phyloP scores from a whole-genome alignment of 202 grass and related monocot species.

The Alloteropsis angusta region DNA sequence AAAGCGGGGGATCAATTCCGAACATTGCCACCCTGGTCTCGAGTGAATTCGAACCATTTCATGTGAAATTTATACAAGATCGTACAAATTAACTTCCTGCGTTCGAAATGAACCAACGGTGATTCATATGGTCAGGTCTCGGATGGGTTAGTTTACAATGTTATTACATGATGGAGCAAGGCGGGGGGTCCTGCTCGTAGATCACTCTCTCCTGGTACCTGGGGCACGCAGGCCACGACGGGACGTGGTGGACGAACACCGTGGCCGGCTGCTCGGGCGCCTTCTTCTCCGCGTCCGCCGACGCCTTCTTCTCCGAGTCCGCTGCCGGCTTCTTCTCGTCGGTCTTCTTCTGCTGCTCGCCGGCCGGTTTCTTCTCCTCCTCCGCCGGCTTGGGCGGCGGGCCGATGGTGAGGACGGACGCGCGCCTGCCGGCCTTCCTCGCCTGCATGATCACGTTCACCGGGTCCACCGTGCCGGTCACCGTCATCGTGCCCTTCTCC shows the following conservation, averaged over 20 bases:
- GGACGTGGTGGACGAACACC: slow-evolving; percentile 31
- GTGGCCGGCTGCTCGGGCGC: slow-evolving; percentile 18
- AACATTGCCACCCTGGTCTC: not conserved
- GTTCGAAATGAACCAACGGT: not conserved
- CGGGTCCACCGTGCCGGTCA: slow-evolving; percentile 55
- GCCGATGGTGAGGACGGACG: slow-evolving; percentile 41
- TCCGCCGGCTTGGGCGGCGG: slow-evolving; percentile 40
- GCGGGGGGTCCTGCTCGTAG: slow-evolving; percentile 30
- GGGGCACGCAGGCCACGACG: slow-evolving; percentile 15
- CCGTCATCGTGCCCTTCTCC: slow-evolving; percentile 53
- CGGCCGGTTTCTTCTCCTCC: slow-evolving; percentile 23
- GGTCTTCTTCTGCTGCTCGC: slow-evolving; percentile 16
- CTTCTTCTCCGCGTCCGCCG: slow-evolving; percentile 18
- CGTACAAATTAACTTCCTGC: not conserved
- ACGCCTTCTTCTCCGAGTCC: not conserved
- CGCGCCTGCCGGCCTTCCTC: slow-evolving; percentile 50
- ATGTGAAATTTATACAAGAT: not conserved
- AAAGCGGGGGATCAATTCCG: too few species aligned
- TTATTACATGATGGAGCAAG: slow-evolving; percentile 48
- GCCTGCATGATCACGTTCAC: slow-evolving; percentile 50
- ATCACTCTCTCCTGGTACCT: slow-evolving; percentile 19
- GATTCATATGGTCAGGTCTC: not conserved
- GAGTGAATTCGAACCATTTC: not conserved
- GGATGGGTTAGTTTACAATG: not conserved
- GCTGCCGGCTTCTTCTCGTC: slow-evolving; percentile 27